These are phyloP conservation scores for Stagonosporopsis chrysanthemi DNA, from an alignment of 2,329 filamentous ascomycete genomes.

Conservation along the genomic window DNA sequence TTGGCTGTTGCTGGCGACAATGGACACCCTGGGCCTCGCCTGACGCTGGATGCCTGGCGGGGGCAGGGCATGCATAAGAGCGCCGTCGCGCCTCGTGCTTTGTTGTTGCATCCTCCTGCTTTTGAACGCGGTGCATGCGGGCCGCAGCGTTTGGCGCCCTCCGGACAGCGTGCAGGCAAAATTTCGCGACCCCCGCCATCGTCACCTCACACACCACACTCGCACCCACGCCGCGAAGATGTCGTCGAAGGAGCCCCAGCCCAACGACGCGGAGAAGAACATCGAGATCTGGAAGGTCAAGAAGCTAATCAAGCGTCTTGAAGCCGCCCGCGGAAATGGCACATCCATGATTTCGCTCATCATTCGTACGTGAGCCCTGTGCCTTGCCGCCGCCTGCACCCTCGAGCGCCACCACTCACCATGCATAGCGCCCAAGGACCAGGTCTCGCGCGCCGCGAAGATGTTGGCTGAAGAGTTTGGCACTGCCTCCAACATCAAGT, in stretches of 20 bases:
- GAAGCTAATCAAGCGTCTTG: conserved; percentile 98
- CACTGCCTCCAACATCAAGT: conserved; percentile 99
- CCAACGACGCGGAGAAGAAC: conserved; percentile 98
- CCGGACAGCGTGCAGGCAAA: conserved; percentile 14
- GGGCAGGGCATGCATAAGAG: not conserved
- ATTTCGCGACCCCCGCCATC: conserved; percentile 25
- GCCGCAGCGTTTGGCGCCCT: conserved; percentile 7
- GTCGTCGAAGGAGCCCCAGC: conserved; percentile 59
- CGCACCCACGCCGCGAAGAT: conserved; percentile 39
- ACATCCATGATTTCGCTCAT: conserved; percentile 99
- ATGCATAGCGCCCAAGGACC: conserved; percentile 87
- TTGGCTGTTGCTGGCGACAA: conserved; percentile 2
- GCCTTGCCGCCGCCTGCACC: not conserved
- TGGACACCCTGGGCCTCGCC: not conserved
- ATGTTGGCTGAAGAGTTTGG: conserved; percentile 99
- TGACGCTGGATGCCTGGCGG: not conserved
- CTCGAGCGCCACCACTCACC: conserved; percentile 28
- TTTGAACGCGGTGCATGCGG: conserved; percentile 4
- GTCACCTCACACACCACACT: conserved; percentile 16
- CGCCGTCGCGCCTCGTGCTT: not conserved
- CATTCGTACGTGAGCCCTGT: conserved; percentile 73
- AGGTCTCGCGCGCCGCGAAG: conserved; percentile 93
- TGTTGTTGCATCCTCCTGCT: not conserved
- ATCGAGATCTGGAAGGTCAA: conserved; percentile 97
- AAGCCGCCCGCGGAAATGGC: conserved; percentile 96